phyloP scores from a whole-genome alignment of 345 rosid species.

The Gynandropsis gynandra region DNA sequence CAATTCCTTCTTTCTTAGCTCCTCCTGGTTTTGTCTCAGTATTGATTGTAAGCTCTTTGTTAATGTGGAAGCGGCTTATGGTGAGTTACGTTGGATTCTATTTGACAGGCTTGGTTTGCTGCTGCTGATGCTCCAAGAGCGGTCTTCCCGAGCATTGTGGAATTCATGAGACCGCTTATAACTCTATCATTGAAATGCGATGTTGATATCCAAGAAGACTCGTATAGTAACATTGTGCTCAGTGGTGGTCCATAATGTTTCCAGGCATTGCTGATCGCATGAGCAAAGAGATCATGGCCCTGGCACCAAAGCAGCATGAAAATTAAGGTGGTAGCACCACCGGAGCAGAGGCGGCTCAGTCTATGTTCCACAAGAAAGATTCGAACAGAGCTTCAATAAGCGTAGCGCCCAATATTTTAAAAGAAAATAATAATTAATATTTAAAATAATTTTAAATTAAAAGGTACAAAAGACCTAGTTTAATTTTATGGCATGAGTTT shows the following conservation, averaged over 20 bases:
- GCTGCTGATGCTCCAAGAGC: constrained; percentile 83
- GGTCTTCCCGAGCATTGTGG: constrained; percentile 76
- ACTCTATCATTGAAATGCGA: constrained; percentile 87
- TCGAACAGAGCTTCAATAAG: too few relatives aligned
- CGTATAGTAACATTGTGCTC: constrained; percentile 72
- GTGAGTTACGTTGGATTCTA: neutral
- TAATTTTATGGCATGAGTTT: too few relatives aligned
- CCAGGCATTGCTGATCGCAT: constrained; percentile 71
- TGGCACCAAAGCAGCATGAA: too few relatives aligned
- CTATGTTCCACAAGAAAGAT: too few relatives aligned
- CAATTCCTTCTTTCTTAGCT: neutral
- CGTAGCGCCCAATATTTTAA: too few relatives aligned
- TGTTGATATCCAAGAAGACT: constrained; percentile 71
- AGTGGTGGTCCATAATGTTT: constrained; percentile 91
- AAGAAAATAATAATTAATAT: too few relatives aligned
- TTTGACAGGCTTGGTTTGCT: constrained; percentile 68
- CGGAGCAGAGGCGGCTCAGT: too few relatives aligned
- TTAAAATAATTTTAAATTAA: too few relatives aligned
- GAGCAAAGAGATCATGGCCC: too few relatives aligned
- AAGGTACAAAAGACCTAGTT: too few relatives aligned
- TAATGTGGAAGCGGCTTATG: neutral
- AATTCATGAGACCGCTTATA: constrained; percentile 81
- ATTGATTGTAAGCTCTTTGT: neutral
- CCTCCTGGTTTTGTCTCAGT: neutral
- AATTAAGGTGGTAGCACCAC: constrained; percentile 79